Evolutionary conservation across 495 filamentous ascomycete genomes (phyloP), one percentile per base, ranked within the genome.

Genomic region (Aspergillus sclerotiicarbonarius): DNA sequence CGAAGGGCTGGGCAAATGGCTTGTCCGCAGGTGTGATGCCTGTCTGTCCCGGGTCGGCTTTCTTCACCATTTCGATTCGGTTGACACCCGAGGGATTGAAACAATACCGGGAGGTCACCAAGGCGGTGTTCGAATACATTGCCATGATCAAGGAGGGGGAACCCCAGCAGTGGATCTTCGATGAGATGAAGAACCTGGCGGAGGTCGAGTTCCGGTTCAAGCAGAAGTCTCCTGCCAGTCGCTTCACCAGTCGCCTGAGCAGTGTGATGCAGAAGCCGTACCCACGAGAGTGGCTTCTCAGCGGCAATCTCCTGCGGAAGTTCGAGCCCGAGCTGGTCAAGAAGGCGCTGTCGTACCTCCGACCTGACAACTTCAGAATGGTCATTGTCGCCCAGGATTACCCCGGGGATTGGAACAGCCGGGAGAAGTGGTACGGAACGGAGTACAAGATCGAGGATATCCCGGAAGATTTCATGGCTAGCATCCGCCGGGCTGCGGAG

Each of bases 371-470:
- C 68, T 94, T 97, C 75, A 82, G 89, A 30, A 79, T 96, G 56
- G 83, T 83, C 7, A 79, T 98, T 57, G 86, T 95, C 31, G 90
- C 90, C 31, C 89, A 90, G 68, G 83, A 91, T 13, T 88, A 86
- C 58, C 92, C 91, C 0, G 91, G 90, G 1, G 82, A 84, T n/a
- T 92, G 90, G 86, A 84, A 96, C 53, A 72, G 88, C 61, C 92
- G 89, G 66, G 94, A 99, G 75, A 90, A 90, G 72, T 99, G 95
- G 95, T 99, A 99, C 61, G 93, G 93, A 18, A 99, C 94, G 6
- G 92, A 97, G 64, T 96, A 97, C 73, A 88, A 84, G 59, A 79
- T 84, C 30, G 90, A 96, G 69, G 87, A 87, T 67, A 91, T 99
- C 46, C 88, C 92, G 2, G 64, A 81, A 35, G 84, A 90, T 19